Base-by-base conservation (phyloP, 345 rosid genomes). In the Eucalyptus shirleyi region DNA sequence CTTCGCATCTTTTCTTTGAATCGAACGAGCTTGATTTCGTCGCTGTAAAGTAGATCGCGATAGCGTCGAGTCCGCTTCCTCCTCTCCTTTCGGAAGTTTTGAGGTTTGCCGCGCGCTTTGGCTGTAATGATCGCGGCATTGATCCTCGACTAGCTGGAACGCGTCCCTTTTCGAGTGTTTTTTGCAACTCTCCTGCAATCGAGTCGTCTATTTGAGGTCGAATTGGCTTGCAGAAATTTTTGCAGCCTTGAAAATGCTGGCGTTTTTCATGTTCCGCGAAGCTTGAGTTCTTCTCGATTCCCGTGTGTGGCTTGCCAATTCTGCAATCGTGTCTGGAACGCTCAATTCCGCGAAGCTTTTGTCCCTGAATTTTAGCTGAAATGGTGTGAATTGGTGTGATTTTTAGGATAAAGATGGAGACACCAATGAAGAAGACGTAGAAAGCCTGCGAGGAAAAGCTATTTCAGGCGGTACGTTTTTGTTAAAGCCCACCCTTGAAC, bases 391-490 rank as follows among this genome's bases (percentile, higher is more conserved):
- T 26, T 50, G 47, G 65, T 86, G 88, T 55, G 32, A 86, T 49
- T 87, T 89, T 77, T 56, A 95, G 96, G 95, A 94, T 86, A 55
- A 88, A 51, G 95, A 93, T 80, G 95, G 85, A 45, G 92, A 89
- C 47, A 60, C 90, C 19, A 34, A 28, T 21, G 90, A 40, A 32
- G 94, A 67, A 24, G 96, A 95, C 92, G 30, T 93, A 50, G 96
- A 93, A 88, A 93, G 90, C 90, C 87, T 53, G 21, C 91, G 93
- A 89, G 93, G 92, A 30, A 93, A 91, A 86, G 86, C 91, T 59
- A 60, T 86, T 91, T 88, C 92, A 59, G 89, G 90, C 50, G 77
- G 90, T 92, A 89, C 62, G 88, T 88, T 67, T 88, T 16, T 88
- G 56, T 77, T 82, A 86, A 67, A 69, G 89, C 89, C 24, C 51